Conservation (phyloP, 371 early-diverging fungal species). For the Entomophthora muscae region DNA sequence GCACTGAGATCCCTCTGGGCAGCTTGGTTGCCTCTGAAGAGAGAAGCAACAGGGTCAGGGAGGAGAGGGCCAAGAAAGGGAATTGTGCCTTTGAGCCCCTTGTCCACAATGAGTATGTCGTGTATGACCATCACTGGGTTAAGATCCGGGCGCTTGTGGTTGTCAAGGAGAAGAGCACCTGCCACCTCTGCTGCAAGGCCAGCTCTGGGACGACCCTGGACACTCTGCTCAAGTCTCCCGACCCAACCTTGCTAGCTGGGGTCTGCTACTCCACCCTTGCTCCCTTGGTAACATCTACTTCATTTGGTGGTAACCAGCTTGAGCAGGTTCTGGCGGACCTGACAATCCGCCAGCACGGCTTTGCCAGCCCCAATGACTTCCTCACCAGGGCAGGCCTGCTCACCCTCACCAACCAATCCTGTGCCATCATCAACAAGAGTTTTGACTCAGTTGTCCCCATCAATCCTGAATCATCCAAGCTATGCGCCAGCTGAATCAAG, state of each 20-base stretch:
- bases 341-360: background rate
- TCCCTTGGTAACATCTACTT: background rate
- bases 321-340: background rate
- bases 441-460: background rate
- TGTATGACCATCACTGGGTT: constrained; percentile 28
- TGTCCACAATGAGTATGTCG: constrained; percentile 32
- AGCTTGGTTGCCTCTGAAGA: constrained; percentile 12
- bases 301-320: background rate
- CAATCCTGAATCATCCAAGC: background rate
- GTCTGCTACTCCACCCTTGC: background rate
- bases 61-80: too few species aligned
- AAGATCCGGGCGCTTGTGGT: constrained; percentile 29
- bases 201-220: background rate
- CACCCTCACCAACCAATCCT: background rate
- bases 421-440: background rate
- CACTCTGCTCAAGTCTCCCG: background rate
- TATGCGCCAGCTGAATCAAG: background rate
- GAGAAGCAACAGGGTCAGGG: too few species aligned
- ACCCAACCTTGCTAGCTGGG: background rate
- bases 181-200: constrained; percentile 18
- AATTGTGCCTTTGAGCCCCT: too few species aligned
- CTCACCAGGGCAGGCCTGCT: background rate
- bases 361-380: background rate
- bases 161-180: constrained; percentile 20
- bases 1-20: constrained; percentile 24